Evolutionary conservation across 305 asterid species (phyloP), one percentile per base, ranked within the genome.

Genomic region (Fraxinus albicans): DNA sequence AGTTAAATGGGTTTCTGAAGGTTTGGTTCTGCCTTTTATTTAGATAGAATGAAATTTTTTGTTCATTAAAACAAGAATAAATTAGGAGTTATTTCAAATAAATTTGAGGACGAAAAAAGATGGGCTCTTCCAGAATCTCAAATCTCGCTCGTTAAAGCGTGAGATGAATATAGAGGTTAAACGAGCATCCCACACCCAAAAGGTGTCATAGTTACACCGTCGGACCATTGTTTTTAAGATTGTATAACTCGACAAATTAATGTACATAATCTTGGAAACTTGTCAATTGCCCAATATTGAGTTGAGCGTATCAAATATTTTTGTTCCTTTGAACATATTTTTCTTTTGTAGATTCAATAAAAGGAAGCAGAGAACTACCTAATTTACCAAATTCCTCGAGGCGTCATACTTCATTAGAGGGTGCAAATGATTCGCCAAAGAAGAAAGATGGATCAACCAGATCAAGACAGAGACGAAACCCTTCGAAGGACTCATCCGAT

Each of bases 1-100:
- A 36, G 55, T 85, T 80, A 86, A 87, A 85, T 87, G 90, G 89
- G 89, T 85, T 76, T 89, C 91, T 7, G 87, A 88, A 91, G 94
- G 94, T 91, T 5, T 50, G 84, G 13, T 70, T 40, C 8, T 60
- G 12, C n/a, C 3, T 50, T 80, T 13, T 8, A 69, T 40, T n/a
- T 73, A 36, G 36, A 58, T 50, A 50, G 21, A 50, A 50, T 47
- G 19, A 47, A 13, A 3, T 13, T 3, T 47, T 47, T 47, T 47
- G 60, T 13, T 44, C 17, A 44, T 12, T 44, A 44, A 44, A 44
- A 44, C 55, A 44, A 44, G 55, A 12, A 44, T 44, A 44, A 44
- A 12, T 44, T 44, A 44, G 31, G 44, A 15, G 21, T 4, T 6
- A 53, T 17, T 53, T 53, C 65, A 53, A 53, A 53, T 55, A 55